A percentile compares a stretch with the other conserved stretches of the same genome.
Conservation (phyloP, 2,329 filamentous ascomycete species). For the Aspergillus sp. region DNA sequence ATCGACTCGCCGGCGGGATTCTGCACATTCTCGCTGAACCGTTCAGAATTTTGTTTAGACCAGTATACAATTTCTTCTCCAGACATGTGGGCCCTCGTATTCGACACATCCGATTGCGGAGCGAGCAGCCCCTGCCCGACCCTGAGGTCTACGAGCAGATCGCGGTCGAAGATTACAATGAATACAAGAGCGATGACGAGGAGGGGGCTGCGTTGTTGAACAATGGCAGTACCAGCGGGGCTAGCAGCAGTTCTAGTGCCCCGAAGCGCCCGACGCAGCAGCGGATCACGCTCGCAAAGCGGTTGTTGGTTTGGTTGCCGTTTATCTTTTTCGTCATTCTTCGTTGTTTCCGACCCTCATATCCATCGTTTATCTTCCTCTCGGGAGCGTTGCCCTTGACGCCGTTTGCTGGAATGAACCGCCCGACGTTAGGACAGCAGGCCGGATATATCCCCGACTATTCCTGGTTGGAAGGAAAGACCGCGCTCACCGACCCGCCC, state of each 20-base stretch:
- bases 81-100: slow-evolving; percentile 1
- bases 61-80: slow-evolving; percentile 5
- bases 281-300: slow-evolving; percentile 13
- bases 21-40: slow-evolving; percentile 26
- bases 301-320: slow-evolving; percentile 21
- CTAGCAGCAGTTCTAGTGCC: background rate
- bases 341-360: slow-evolving; percentile 27
- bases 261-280: slow-evolving; percentile 6
- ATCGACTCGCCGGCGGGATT: slow-evolving; percentile 26
- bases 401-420: slow-evolving; percentile 21
- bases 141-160: slow-evolving; percentile 27
- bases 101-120: slow-evolving; percentile 7
- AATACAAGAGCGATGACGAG: slow-evolving; percentile 26
- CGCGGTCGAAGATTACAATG: slow-evolving; percentile 22
- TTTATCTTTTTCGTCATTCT: slow-evolving; percentile 24
- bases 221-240: no score
- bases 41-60: slow-evolving; percentile 14
- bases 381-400: slow-evolving; percentile 25
- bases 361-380: slow-evolving; percentile 28
- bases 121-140: slow-evolving; percentile 15
- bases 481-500: slow-evolving; percentile 20
- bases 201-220: slow-evolving; percentile 19
- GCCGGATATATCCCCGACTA: slow-evolving; percentile 21
- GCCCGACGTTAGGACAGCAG: slow-evolving; percentile 20
- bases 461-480: slow-evolving; percentile 19